These are phyloP conservation scores for Tuctoria greenei DNA, from an alignment of 176 grass and related monocot genomes.

Conservation along the genomic window DNA sequence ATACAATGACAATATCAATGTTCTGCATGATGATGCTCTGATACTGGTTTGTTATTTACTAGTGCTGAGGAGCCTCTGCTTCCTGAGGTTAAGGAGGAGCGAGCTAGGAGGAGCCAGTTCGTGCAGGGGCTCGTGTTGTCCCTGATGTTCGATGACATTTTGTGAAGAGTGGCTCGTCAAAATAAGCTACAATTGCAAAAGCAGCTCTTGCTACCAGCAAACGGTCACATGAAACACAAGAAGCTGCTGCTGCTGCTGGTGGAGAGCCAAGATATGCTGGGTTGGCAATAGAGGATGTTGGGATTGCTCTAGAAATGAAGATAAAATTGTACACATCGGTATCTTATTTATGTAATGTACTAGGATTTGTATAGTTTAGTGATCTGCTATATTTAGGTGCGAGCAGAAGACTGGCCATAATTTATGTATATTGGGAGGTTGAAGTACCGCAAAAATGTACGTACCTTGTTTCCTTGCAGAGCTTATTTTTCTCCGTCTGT, in stretches of 20 bases:
- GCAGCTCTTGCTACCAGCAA: constrained; percentile 15
- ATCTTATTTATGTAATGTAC: not conserved
- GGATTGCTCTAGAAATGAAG: too few relatives aligned
- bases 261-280: too few relatives aligned
- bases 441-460: not conserved
- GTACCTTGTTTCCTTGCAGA: too few relatives aligned
- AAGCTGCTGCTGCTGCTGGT: not conserved
- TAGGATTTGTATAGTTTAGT: not conserved
- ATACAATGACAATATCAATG: not conserved
- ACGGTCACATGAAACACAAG: not conserved
- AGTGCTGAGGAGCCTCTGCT: constrained; percentile 53
- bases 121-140: constrained; percentile 67
- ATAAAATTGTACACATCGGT: too few relatives aligned
- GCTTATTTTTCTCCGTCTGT: too few relatives aligned
- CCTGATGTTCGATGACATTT: constrained; percentile 64
- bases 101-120: constrained; percentile 68
- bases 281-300: too few relatives aligned
- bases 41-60: constrained; percentile 22
- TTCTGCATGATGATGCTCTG: not conserved
- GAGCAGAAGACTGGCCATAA: not conserved
- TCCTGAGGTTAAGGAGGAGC: constrained; percentile 76
- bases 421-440: not conserved
- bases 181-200: not conserved
- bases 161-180: constrained; percentile 30
- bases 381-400: not conserved